Conservation (phyloP, 2,329 filamentous ascomycete species). For the Zalaria sp. region DNA sequence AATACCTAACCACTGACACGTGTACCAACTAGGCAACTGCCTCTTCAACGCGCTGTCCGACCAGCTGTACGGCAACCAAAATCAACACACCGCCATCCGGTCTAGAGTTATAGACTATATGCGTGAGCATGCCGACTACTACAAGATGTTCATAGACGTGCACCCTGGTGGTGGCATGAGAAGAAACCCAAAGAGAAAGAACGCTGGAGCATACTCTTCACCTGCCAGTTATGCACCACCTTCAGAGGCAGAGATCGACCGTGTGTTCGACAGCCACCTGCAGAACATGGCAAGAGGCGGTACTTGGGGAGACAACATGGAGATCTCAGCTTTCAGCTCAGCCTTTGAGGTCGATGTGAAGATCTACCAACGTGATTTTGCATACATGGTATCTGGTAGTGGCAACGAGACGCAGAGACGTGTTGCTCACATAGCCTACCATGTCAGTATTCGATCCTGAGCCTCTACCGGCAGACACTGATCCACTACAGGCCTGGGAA, state of each 20-base stretch:
- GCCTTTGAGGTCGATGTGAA: constrained; percentile 48
- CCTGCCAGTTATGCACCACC: constrained; percentile 31
- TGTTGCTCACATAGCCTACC: constrained; percentile 47
- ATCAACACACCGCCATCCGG: constrained; percentile 44
- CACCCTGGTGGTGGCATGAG: constrained; percentile 39
- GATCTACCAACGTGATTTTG: constrained; percentile 43
- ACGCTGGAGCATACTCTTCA: constrained; percentile 31
- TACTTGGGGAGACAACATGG: constrained; percentile 53
- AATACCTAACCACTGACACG: constrained; percentile 8
- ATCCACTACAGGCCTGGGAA: constrained; percentile 39
- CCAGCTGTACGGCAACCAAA: constrained; percentile 49
- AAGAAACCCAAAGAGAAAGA: constrained; percentile 44
- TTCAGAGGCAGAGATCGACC: constrained; percentile 39
- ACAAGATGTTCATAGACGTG: constrained; percentile 49
- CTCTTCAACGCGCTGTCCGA: constrained; percentile 55
- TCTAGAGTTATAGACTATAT: constrained; percentile 47
- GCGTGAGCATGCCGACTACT: constrained; percentile 44
- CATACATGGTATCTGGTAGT: constrained; percentile 34
- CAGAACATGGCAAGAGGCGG: constrained; percentile 44
- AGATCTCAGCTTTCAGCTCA: constrained; percentile 51
- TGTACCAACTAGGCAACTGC: constrained; percentile 43
- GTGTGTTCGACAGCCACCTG: constrained; percentile 41
- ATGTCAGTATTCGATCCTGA: constrained; percentile 33
- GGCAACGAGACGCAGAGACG: constrained; percentile 13
- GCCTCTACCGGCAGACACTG: constrained; percentile 1